These are phyloP conservation scores for Takashimella koratensis DNA, from an alignment of 1,284 basidiomycete species.

Conservation along the genomic window DNA sequence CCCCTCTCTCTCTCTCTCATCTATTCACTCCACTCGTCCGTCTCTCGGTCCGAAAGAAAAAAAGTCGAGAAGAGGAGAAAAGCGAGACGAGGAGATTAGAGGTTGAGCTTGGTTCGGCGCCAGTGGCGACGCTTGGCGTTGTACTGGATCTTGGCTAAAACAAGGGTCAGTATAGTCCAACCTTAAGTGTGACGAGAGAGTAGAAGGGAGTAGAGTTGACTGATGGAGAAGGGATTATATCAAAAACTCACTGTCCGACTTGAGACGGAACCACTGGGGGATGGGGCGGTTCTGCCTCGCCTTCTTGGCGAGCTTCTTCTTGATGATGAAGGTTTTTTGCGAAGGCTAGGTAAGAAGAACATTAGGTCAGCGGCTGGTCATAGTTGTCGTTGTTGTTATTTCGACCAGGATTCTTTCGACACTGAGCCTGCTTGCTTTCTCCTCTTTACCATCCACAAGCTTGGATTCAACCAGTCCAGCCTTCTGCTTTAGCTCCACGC, in stretches of 20 bases:
- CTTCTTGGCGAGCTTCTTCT: constrained; percentile 96
- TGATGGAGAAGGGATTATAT: constrained; percentile 44
- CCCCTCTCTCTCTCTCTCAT: neutral
- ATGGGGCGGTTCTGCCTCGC: constrained; percentile 94
- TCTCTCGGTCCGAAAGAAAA: neutral
- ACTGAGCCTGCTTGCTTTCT: too few species aligned
- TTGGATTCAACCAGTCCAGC: neutral
- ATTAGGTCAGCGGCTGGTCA: neutral
- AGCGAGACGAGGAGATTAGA: constrained; percentile 54
- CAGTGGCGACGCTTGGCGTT: constrained; percentile 93
- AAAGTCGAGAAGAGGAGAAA: neutral
- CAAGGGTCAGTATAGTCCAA: too few species aligned
- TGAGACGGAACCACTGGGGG: constrained; percentile 97
- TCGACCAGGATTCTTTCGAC: neutral
- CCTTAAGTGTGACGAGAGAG: neutral
- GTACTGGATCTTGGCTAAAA: constrained; percentile 58
- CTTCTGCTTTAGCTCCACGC: too few species aligned
- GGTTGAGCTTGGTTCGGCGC: constrained; percentile 91
- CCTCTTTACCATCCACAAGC: neutral
- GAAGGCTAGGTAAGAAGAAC: constrained; percentile 64
- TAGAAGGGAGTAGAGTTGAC: constrained; percentile 28
- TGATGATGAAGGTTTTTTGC: constrained; percentile 81
- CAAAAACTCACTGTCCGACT: constrained; percentile 66
- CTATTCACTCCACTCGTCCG: neutral
- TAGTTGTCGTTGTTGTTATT: neutral